Percentiles rank a stretch among this genome's conserved stretches.
Evolutionary conservation across 164 flowering plant species (phyloP).

Genomic region (Cinnamomum micranthum): DNA sequence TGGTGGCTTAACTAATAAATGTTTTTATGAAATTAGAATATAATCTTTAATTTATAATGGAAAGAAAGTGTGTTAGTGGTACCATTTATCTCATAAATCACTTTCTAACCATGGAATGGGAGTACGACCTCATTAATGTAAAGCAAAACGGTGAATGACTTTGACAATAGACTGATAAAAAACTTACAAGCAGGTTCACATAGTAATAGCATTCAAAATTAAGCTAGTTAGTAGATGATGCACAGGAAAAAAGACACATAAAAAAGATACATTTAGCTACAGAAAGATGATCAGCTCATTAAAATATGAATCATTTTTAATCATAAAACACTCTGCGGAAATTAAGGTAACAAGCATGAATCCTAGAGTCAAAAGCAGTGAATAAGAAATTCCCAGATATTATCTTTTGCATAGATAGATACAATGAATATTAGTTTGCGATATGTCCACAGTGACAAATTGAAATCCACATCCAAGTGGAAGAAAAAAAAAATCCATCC

Average conservation of each 20-base stretch:
- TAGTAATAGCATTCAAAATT: not conserved
- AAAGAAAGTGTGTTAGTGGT: no score
- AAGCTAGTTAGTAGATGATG: not conserved
- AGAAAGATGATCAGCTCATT: no score
- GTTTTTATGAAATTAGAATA: no score
- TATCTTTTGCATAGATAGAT: not conserved
- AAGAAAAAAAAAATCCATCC: not conserved
- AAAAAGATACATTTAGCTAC: not conserved
- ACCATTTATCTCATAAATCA: no score
- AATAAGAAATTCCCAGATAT: not conserved
- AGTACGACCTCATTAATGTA: no score
- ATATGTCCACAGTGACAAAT: not conserved
- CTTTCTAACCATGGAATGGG: no score
- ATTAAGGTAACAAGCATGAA: not conserved
- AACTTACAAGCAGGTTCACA: no score
- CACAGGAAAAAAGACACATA: not conserved
- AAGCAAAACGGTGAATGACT: no score
- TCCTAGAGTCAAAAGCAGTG: not conserved
- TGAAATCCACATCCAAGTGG: not conserved
- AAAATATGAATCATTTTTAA: not conserved
- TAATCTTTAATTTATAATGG: no score
- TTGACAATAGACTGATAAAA: no score
- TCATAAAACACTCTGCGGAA: not conserved
- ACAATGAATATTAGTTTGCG: not conserved
- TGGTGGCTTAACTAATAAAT: no score